Evolutionary conservation across 352 stramenopile genomes (phyloP).

Genomic region (Blastocystis sp.): DNA sequence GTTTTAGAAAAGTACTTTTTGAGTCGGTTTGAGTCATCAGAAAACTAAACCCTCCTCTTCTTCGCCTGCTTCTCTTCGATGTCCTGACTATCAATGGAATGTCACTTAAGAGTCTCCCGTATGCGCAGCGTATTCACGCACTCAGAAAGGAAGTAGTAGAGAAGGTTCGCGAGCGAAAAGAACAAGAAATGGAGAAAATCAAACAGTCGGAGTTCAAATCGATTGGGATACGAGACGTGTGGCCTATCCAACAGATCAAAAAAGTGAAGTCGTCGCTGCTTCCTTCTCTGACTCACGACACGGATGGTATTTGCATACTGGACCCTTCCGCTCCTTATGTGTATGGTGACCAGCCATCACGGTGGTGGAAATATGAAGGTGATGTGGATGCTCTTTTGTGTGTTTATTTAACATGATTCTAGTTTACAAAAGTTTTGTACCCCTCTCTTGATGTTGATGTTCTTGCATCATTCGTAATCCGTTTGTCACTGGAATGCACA

Average conservation of each 20-base stretch:
- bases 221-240: background rate
- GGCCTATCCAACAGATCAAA: constrained; percentile 13
- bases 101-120: constrained; percentile 19
- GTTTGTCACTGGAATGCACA: background rate
- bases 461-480: background rate
- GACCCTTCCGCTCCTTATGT: background rate
- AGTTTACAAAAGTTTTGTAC: constrained; percentile 31
- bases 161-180: background rate
- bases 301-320: background rate
- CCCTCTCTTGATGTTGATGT: constrained; percentile 18
- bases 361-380: background rate
- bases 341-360: constrained; percentile 1
- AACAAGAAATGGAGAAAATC: background rate
- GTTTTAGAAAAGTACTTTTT: background rate
- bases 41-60: background rate
- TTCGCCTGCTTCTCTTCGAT: background rate
- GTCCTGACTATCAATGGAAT: constrained; percentile 54
- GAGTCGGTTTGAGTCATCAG: background rate
- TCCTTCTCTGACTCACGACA: constrained; percentile 34
- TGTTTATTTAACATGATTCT: background rate
- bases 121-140: background rate
- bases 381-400: background rate
- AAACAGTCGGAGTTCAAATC: background rate
- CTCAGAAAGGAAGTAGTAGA: constrained; percentile 14
- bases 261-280: constrained; percentile 18